Base-by-base conservation (phyloP, 345 rosid genomes). In the Camelina laxa region DNA sequence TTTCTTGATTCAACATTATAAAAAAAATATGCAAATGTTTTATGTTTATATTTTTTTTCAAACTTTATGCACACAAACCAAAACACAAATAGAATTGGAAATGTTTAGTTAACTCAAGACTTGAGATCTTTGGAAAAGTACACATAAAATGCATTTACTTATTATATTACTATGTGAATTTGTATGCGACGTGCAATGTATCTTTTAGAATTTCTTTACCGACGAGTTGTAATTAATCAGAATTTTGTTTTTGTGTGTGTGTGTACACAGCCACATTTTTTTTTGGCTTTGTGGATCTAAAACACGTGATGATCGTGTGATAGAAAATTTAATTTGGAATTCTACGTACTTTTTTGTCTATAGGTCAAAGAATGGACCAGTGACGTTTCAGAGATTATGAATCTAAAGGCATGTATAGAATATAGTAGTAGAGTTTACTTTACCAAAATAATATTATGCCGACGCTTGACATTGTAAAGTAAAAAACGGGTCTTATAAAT, bases 281-380 rank as follows among this genome's bases (percentile, higher is more conserved):
- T 20, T 71, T 60, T 72, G 69, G 56, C 42, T 36, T 49, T 38
- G 39, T 19, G 56, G 20, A 67, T 19, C 19, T 50, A 39, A 59
- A 59, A 60, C 62, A 59, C 69, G 74, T 69, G 74, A 75, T 36
- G 59, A 22, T 54, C 69, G 58, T 61, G 74, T 33, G 30, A 24
- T 69, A 42, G 7, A 17, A 49, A 30, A 21, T 69, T 53, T 22
- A 54, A 17, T 53, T 69, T 53, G 70, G 63, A 60, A 53, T 75
- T 50, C 16, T 39, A 75, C 36, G 16, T 45, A 51, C 33, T 42
- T 42, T 60, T 7, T 48, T 51, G 55, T 38, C 50, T 54, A 53
- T 51, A 53, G 57, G 73, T 67, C 73, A 39, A 48, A 41, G n/a
- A 24, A 56, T 50, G 22, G 31, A 27, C 59, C 67, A 67, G 17